Conservation (phyloP, 768 basidiomycete species). For the Cubamyces lactineus region DNA sequence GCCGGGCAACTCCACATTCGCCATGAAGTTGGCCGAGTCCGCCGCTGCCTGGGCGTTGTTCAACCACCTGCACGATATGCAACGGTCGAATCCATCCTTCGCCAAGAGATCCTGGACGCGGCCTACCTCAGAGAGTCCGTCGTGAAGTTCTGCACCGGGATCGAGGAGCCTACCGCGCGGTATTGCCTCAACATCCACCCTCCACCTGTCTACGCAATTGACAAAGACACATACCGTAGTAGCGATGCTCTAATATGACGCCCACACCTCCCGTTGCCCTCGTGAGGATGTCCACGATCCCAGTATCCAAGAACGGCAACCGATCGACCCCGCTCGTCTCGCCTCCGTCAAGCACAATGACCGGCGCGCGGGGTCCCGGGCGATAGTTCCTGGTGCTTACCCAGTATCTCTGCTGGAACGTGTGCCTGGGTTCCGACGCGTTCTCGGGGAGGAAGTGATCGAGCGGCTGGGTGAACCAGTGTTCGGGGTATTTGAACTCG, state of each 20-base stretch:
- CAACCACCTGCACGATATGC: conserved; percentile 61
- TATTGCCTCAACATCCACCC: neutral
- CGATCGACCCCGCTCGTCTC: conserved; percentile 85
- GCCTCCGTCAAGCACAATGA: conserved; percentile 90
- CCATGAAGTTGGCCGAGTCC: conserved; percentile 93
- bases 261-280: conserved; percentile 86
- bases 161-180: conserved; percentile 58
- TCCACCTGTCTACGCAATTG: neutral
- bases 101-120: too few relatives aligned
- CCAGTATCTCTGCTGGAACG: conserved; percentile 93
- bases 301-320: conserved; percentile 45
- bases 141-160: conserved; percentile 75
- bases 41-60: conserved; percentile 88
- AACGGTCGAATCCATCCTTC: conserved; percentile 8
- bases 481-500: conserved; percentile 50
- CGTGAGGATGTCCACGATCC: conserved; percentile 85
- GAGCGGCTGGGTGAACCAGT: conserved; percentile 82
- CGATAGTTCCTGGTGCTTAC: conserved; percentile 81
- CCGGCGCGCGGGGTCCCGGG: conserved; percentile 71
- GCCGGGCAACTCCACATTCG: conserved; percentile 71
- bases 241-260: conserved; percentile 87
- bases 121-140: conserved; percentile 78
- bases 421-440: conserved; percentile 48
- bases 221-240: conserved; percentile 19
- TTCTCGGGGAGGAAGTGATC: conserved; percentile 65